A percentile compares a stretch with the other conserved stretches of the same genome.
These are phyloP conservation scores for Friedmanniomyces endolithicus DNA, from an alignment of 495 filamentous ascomycete species.

Conservation along the genomic window DNA sequence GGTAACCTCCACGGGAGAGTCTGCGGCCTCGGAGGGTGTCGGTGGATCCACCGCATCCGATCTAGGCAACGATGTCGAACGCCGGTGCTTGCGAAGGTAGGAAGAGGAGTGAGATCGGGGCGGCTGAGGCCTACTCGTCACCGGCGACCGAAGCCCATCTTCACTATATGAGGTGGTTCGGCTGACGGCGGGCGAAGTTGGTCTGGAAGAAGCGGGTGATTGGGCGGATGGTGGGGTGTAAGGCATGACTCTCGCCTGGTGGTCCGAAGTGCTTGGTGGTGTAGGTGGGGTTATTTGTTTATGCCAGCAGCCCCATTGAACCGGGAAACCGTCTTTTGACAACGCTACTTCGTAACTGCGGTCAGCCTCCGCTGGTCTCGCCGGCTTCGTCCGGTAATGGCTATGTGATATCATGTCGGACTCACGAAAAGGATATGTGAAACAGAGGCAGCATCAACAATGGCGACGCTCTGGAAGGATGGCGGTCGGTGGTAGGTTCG, in stretches of 20 bases:
- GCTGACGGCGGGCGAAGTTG: conserved; percentile 50
- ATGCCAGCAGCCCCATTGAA: conserved; percentile 11
- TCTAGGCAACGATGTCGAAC: conserved; percentile 46
- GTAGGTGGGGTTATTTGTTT: neutral
- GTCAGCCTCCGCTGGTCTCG: neutral
- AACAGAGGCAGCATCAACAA: conserved; percentile 5
- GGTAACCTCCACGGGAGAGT: conserved; percentile 18
- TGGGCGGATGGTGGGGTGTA: conserved; percentile 80
- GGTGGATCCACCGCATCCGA: conserved; percentile 11
- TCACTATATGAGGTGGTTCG: conserved; percentile 39
- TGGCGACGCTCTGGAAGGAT: conserved; percentile 2
- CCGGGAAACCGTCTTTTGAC: conserved; percentile 3
- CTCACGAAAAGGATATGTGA: conserved; percentile 17
- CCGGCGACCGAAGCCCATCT: conserved; percentile 19
- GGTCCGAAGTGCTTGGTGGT: conserved; percentile 1
- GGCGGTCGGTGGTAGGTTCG: conserved; percentile 11
- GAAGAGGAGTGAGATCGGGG: conserved; percentile 73
- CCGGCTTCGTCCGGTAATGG: neutral
- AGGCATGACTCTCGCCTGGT: conserved; percentile 50
- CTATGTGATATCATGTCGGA: neutral
- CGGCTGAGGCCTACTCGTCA: conserved; percentile 37
- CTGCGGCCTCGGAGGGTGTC: conserved; percentile 30
- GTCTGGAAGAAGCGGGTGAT: conserved; percentile 61
- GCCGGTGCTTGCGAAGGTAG: conserved; percentile 56
- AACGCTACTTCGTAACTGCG: neutral